phyloP scores from a whole-genome alignment of 176 grass and related monocot species.

The Juncus effusus region DNA sequence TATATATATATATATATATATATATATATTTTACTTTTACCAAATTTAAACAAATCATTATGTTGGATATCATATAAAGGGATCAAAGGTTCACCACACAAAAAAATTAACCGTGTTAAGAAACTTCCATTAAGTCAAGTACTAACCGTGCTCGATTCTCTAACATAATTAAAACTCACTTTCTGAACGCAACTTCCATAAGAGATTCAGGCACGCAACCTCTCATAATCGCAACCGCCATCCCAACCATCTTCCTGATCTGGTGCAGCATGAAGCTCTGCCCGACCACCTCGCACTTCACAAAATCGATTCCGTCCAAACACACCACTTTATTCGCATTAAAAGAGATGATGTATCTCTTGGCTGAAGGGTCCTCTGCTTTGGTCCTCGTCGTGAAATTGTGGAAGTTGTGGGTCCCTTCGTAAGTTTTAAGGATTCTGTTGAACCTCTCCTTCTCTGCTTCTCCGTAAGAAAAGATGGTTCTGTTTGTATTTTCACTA shows the following conservation, averaged over 20 bases:
- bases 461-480: conserved; percentile 48
- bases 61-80: no score
- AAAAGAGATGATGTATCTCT: conserved; percentile 91
- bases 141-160: no score
- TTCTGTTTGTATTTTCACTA: conserved; percentile 28
- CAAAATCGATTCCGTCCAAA: conserved; percentile 85
- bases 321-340: conserved; percentile 49
- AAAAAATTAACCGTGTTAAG: no score
- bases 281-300: conserved; percentile 86
- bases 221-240: conserved; percentile 85
- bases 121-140: no score
- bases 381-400: conserved; percentile 97
- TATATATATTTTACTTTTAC: no score
- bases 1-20: no score
- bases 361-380: conserved; percentile 86
- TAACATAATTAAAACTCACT: no score
- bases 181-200: conserved; percentile 64
- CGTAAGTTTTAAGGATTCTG: conserved; percentile 66
- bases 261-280: conserved; percentile 99
- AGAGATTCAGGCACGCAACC: conserved; percentile 68
- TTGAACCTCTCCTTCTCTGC: conserved; percentile 63
- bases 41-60: no score
- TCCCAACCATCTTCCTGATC: conserved; percentile 83
- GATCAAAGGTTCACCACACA: no score
- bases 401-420: conserved; percentile 96